Evolutionary conservation across 192 early-diverging fungal genomes (phyloP).

Genomic region (Kickxella alabastrina): DNA sequence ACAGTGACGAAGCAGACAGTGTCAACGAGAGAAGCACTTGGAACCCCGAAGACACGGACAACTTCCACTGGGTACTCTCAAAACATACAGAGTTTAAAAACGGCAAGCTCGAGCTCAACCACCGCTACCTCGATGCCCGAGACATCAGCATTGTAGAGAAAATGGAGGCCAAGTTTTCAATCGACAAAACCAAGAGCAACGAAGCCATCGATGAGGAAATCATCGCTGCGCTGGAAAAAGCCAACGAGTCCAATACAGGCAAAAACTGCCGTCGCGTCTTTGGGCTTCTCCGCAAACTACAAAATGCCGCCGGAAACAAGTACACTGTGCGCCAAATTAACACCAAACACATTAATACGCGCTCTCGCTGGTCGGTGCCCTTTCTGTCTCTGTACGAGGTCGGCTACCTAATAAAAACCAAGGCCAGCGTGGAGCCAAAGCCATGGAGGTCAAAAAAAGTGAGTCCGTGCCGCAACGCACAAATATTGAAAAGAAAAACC

Average conservation of each 20-base stretch:
- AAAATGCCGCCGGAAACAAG: slow-evolving; percentile 24
- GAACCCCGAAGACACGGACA: slow-evolving; percentile 32
- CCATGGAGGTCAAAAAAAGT: slow-evolving; percentile 1
- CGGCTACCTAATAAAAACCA: slow-evolving; percentile 45
- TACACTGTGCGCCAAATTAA: slow-evolving; percentile 39
- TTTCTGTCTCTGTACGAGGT: slow-evolving; percentile 46
- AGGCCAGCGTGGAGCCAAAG: slow-evolving; percentile 15
- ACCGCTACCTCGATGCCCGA: slow-evolving; percentile 35
- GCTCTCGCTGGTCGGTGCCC: slow-evolving; percentile 45
- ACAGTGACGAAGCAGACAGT: background rate
- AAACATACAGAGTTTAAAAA: slow-evolving; percentile 22
- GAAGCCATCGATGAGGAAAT: slow-evolving; percentile 11
- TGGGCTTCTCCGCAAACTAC: slow-evolving; percentile 19
- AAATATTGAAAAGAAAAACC: slow-evolving; percentile 42
- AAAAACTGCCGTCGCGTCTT: slow-evolving; percentile 27
- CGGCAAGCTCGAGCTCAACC: slow-evolving; percentile 16
- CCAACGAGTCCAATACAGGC: slow-evolving; percentile 30
- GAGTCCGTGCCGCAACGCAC: slow-evolving; percentile 11
- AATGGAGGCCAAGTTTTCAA: slow-evolving; percentile 11
- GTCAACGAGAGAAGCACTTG: slow-evolving; percentile 29
- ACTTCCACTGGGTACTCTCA: slow-evolving; percentile 37
- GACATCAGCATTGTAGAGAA: slow-evolving; percentile 28
- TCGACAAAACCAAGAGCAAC: background rate
- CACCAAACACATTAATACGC: slow-evolving; percentile 48
- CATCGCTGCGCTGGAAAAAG: slow-evolving; percentile 14